Conservation (phyloP, 257 asterid species). For the Fraxinus pennsylvanica region DNA sequence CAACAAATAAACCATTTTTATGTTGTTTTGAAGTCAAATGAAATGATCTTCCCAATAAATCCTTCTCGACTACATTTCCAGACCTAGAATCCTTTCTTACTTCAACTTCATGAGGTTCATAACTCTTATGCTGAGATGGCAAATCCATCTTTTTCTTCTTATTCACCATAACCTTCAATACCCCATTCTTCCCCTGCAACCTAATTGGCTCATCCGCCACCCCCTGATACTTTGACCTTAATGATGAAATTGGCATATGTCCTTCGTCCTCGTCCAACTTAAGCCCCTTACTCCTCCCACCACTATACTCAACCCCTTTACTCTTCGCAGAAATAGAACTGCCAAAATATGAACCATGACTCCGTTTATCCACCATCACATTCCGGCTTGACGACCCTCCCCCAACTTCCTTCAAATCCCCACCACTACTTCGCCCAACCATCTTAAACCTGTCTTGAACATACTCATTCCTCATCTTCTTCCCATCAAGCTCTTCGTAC, state of each 20-base stretch:
- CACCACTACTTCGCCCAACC: constrained; percentile 47
- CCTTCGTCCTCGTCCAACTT: constrained; percentile 58
- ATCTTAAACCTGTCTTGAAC: constrained; percentile 42
- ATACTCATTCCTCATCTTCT: constrained; percentile 51
- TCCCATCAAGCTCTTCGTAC: constrained; percentile 50
- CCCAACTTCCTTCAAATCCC: constrained; percentile 43
- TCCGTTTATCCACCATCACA: constrained; percentile 48
- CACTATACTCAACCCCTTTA: constrained; percentile 41
- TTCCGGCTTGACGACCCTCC: constrained; percentile 52
- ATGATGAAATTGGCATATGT: constrained; percentile 53
- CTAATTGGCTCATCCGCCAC: constrained; percentile 61
- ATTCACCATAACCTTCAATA: constrained; percentile 88
- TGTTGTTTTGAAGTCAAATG: constrained; percentile 40
- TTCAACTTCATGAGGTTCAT: constrained; percentile 46
- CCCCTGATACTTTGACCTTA: constrained; percentile 57
- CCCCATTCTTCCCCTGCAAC: constrained; percentile 95
- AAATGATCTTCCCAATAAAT: constrained; percentile 32
- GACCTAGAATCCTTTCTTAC: constrained; percentile 46
- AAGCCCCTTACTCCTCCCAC: constrained; percentile 33
- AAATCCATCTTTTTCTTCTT: constrained; percentile 68
- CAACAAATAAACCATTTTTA: constrained; percentile 39
- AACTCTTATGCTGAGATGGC: constrained; percentile 35
- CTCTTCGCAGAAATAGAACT: constrained; percentile 52
- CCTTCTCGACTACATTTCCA: constrained; percentile 45
- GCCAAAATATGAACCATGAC: constrained; percentile 44